Base-by-base conservation (phyloP, 441 rosid genomes). In the Pelargonium fulgidum region DNA sequence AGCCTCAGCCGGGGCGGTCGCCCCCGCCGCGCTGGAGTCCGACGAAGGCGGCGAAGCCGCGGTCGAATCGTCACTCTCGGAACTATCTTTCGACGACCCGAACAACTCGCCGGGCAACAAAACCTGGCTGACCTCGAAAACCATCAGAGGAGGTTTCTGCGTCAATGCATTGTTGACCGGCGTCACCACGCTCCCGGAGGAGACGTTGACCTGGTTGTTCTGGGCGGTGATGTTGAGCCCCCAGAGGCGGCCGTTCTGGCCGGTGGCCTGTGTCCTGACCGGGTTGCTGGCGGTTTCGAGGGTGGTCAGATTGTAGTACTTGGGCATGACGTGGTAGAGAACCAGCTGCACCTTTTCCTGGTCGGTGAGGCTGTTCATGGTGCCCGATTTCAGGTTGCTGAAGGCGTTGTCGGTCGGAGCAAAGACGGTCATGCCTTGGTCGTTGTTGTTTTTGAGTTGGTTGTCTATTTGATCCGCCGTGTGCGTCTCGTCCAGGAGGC, bases 201-300 rank as follows among this genome's bases (percentile, higher is more conserved):
- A 50, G 17, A 50, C 58, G 58, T 50, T 50, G 58, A 50, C 58
- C 6, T 50, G 58, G 58, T 50, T 50, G 58, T 50, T 50, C 58
- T 50, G 58, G 19, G 20, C 5, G 61, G 9, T 16, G 61, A 54
- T 16, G 9, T 54, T 54, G 61, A 50, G 62, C 3, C 62, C 62
- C 62, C 24, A 17, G 10, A 16, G 20, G 20, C 4, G 5, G 0
- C 61, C 61, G 24, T 17, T 54, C 24, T 54, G 11, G 0, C 61
- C 61, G 0, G 61, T 54, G 61, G 61, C 61, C 24, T 54, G 61
- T 2, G 61, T 16, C 61, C 9, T 7, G 22, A 54, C 24, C 3
- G 61, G 61, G 61, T 54, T 54, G 61, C 24, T 54, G 10, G 20
- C 61, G 61, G 17, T 20, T 9, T 54, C 20, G 22, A 54, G 61